Conservation (phyloP, 352 stramenopile species). For the Phytophthora litchii region DNA sequence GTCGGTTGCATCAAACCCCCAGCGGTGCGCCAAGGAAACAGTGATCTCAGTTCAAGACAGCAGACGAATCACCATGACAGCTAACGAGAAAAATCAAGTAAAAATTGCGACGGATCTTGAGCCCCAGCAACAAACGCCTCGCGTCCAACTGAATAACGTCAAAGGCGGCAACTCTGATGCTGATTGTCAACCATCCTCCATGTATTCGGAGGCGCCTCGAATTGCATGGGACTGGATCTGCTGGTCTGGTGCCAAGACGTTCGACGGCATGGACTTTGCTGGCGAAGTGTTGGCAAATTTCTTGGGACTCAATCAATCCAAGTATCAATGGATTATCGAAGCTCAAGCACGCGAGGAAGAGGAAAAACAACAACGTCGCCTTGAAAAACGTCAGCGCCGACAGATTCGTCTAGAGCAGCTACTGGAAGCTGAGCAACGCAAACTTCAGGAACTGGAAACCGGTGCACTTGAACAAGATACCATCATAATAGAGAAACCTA, state of each 20-base stretch:
- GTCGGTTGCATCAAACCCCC: background rate
- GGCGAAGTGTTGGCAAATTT: slow-evolving; percentile 85
- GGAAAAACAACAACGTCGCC: slow-evolving; percentile 56
- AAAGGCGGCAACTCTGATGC: slow-evolving; percentile 7
- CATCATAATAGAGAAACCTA: slow-evolving; percentile 9
- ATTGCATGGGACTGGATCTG: slow-evolving; percentile 66
- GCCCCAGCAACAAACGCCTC: background rate
- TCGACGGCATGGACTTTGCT: slow-evolving; percentile 76
- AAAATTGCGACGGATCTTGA: background rate
- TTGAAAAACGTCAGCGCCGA: slow-evolving; percentile 66
- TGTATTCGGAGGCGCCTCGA: slow-evolving; percentile 23
- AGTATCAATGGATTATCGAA: slow-evolving; percentile 88
- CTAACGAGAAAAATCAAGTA: background rate
- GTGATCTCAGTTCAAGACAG: background rate
- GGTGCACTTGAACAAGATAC: slow-evolving; percentile 18
- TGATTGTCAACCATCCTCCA: background rate
- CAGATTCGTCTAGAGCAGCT: slow-evolving; percentile 73
- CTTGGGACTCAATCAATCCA: slow-evolving; percentile 78
- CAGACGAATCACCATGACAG: slow-evolving; percentile 6
- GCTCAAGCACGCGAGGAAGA: slow-evolving; percentile 73
- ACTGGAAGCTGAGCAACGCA: slow-evolving; percentile 70
- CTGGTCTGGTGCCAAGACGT: slow-evolving; percentile 72
- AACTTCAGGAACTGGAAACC: slow-evolving; percentile 65
- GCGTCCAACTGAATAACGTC: background rate
- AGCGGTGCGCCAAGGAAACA: background rate